Conservation (phyloP, 1,284 basidiomycete species). For the Cystobasidiaceae sp. region DNA sequence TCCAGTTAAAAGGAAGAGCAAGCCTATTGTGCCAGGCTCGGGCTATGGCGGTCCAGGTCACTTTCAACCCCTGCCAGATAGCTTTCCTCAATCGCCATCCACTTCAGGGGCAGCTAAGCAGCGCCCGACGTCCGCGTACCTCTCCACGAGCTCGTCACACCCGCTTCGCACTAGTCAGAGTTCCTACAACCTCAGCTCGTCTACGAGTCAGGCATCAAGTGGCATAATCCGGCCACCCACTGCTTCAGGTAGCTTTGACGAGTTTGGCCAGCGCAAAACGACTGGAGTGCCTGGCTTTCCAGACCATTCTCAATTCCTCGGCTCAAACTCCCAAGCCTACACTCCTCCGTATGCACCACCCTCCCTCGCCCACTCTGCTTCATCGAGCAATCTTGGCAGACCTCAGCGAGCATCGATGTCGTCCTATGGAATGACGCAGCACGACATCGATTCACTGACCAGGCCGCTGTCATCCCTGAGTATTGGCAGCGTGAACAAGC, state of each 20-base stretch:
- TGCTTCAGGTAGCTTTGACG: not conserved
- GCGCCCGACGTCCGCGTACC: not conserved
- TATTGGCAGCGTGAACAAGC: conserved; percentile 25
- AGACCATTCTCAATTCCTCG: not conserved
- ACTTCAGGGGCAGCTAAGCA: not conserved
- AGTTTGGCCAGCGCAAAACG: conserved; percentile 8
- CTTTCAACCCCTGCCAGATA: conserved; percentile 26
- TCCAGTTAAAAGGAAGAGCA: conserved; percentile 19
- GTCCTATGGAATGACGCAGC: conserved; percentile 22
- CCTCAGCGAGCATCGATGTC: conserved; percentile 24
- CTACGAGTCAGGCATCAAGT: no score
- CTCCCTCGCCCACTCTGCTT: not conserved
- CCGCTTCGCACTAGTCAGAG: conserved; percentile 17
- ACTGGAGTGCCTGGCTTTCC: no score
- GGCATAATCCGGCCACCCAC: not conserved
- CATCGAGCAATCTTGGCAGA: not conserved
- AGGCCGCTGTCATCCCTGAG: conserved; percentile 15
- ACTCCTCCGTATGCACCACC: conserved; percentile 21
- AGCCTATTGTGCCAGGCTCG: conserved; percentile 4
- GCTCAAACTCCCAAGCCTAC: not conserved
- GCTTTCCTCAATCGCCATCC: conserved; percentile 12
- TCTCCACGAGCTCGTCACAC: conserved; percentile 1
- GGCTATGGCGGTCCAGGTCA: conserved; percentile 28
- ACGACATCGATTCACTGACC: conserved; percentile 18
- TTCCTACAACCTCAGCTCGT: not conserved